Evolutionary conservation across 2,329 filamentous ascomycete species (phyloP), one percentile per base, ranked within the genome.

Genomic region (Trichocomaceae sp.): DNA sequence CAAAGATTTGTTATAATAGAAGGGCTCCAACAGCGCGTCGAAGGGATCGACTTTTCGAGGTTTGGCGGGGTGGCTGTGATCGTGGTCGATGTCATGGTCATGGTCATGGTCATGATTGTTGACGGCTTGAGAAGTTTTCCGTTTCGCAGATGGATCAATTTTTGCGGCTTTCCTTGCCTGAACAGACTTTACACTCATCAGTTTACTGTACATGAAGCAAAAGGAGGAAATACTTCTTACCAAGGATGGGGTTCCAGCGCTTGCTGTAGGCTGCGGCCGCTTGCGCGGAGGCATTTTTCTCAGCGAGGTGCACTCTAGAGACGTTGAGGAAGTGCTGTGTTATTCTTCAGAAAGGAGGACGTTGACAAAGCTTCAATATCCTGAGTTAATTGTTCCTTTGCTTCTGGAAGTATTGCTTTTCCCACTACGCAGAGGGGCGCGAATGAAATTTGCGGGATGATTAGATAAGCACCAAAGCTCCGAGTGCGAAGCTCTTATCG

Each of bases 1-100:
- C 54, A 87, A 69, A 49, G 78, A 77, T 67, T 87, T 87, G 58
- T 79, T 82, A 64, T 84, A 83, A 69, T 88, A 87, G 66, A 87
- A 87, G 0, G 85, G 84, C 64, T 86, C 78, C 23, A 87, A 77
- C 23, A 87, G 75, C 37, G 83, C 81, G 63, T 85, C 81, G 64
- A 85, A 85, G 19, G 69, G 69, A 59, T 72, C 69, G 31, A 65
- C 63, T 52, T 66, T 64, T 44, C 64, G 62, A 57, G 67, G 66
- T 44, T 59, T 61, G 48, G 58, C 57, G 54, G 60, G 51, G 22
- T 59, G 59, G 47, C 62, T 54, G 44, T 59, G 56, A 17, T 61
- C 61, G 15, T 64, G 52, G 13, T 54, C 58, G 33, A 62, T 57
- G 50, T 60, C 48, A n/a, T 63, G 56, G 7, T 55, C 54, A 22